Evolutionary conservation across 768 basidiomycete genomes (phyloP).

Genomic region (Leucosporidium yakuticum): DNA sequence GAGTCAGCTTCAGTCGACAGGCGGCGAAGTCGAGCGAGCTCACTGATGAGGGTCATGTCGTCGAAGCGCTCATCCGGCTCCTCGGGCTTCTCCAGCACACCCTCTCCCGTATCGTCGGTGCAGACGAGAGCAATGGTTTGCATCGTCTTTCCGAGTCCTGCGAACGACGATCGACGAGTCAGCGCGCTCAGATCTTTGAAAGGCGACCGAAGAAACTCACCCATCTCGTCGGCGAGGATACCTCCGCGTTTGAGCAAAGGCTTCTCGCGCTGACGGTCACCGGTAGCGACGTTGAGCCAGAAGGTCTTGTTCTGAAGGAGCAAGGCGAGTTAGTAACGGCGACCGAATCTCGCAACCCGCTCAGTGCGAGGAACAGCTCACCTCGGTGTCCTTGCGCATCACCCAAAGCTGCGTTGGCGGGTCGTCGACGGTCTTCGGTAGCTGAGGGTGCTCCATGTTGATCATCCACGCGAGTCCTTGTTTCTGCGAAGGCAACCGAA

Average conservation of each 20-base stretch:
- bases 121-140: conserved; percentile 77
- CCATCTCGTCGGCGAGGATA: conserved; percentile 86
- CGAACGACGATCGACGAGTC: neutral
- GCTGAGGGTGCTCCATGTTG: conserved; percentile 61
- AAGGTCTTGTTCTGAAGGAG: conserved; percentile 47
- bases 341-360: neutral
- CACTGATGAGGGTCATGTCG: conserved; percentile 73
- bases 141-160: conserved; percentile 70
- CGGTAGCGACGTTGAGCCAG: conserved; percentile 78
- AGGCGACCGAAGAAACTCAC: conserved; percentile 32
- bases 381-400: conserved; percentile 47
- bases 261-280: conserved; percentile 59
- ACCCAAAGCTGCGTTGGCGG: conserved; percentile 85
- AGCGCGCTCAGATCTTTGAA: conserved; percentile 39
- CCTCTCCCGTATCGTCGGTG: conserved; percentile 35
- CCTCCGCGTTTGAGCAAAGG: conserved; percentile 53
- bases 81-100: conserved; percentile 32
- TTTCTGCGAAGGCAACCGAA: conserved; percentile 47
- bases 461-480: conserved; percentile 82
- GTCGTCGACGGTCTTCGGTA: conserved; percentile 63
- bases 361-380: neutral
- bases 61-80: conserved; percentile 59
- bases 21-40: conserved; percentile 22
- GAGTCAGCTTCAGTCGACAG: neutral
- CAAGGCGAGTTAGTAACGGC: neutral